Evolutionary conservation across 805 yeast genomes (phyloP).

Genomic region (Myxozyma kluyveri): DNA sequence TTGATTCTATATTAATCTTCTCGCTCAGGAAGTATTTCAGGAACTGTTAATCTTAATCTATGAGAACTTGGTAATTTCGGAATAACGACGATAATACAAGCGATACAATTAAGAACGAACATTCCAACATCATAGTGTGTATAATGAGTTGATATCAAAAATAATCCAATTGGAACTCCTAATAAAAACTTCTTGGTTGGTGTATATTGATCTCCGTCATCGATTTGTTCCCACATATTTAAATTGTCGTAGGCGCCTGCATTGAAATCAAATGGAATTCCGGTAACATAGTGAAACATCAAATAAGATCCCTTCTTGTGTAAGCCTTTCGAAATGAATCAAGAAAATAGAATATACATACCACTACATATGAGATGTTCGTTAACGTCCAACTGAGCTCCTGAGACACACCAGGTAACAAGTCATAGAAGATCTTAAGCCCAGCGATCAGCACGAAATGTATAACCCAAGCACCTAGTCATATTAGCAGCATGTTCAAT

Average conservation of each 20-base stretch:
- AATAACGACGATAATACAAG: slow-evolving; percentile 81
- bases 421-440: slow-evolving; percentile 71
- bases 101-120: slow-evolving; percentile 73
- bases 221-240: slow-evolving; percentile 98
- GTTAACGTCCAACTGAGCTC: slow-evolving; percentile 94
- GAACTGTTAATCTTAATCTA: slow-evolving; percentile 28
- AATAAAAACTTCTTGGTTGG: slow-evolving; percentile 91
- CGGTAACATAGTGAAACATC: slow-evolving; percentile 95
- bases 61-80: slow-evolving; percentile 72
- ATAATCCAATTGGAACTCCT: slow-evolving; percentile 87
- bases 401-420: slow-evolving; percentile 73
- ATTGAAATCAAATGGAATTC: slow-evolving; percentile 95
- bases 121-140: slow-evolving; percentile 76
- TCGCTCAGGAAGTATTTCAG: slow-evolving; percentile 12
- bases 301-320: slow-evolving; percentile 63
- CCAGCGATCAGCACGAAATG: slow-evolving; percentile 79
- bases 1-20: slow-evolving; percentile 14
- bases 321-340: not conserved
- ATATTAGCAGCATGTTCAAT: not conserved
- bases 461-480: slow-evolving; percentile 74
- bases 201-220: slow-evolving; percentile 93
- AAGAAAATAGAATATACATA: slow-evolving; percentile 3
- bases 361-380: slow-evolving; percentile 77
- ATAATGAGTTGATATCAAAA: slow-evolving; percentile 84
- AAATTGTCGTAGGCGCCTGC: slow-evolving; percentile 93